These are phyloP conservation scores for Psilocybe mexicana DNA, from an alignment of 1,284 basidiomycete genomes.

Conservation along the genomic window DNA sequence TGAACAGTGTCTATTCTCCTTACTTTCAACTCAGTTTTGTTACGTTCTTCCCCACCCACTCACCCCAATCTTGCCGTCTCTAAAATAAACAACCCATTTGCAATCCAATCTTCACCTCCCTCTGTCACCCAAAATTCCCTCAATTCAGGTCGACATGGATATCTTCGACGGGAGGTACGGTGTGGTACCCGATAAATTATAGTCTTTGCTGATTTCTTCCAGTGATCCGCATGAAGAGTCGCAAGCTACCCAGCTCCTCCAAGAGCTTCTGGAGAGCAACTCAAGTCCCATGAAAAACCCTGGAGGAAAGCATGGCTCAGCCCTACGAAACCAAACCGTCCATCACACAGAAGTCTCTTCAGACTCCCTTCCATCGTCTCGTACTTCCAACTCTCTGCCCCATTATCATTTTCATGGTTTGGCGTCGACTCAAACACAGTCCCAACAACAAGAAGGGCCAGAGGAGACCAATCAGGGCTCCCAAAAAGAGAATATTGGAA, in stretches of 20 bases:
- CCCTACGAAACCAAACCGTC: conserved; percentile 17
- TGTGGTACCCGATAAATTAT: background rate
- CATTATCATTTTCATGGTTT: conserved; percentile 59
- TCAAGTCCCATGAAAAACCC: conserved; percentile 17
- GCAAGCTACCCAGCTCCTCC: conserved; percentile 44
- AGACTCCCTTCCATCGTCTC: conserved; percentile 35
- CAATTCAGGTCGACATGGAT: conserved; percentile 8
- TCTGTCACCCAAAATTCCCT: background rate
- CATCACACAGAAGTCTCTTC: conserved; percentile 31
- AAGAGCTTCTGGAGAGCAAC: conserved; percentile 33
- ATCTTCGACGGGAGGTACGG: conserved; percentile 17
- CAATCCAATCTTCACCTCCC: background rate
- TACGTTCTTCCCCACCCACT: conserved; percentile 3
- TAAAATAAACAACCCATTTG: background rate
- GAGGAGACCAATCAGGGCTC: conserved; percentile 38
- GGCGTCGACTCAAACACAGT: conserved; percentile 52
- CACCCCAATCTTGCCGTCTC: background rate
- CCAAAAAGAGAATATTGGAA: conserved; percentile 51
- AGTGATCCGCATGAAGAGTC: conserved; percentile 38
- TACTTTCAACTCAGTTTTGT: conserved; percentile 4
- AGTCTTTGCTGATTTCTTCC: conserved; percentile 1
- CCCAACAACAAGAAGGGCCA: conserved; percentile 36
- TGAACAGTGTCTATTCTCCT: background rate
- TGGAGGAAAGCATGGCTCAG: conserved; percentile 19
- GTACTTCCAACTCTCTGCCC: conserved; percentile 32